Evolutionary conservation across 352 stramenopile genomes (phyloP).

Genomic region (Globisporangium takayamanum): DNA sequence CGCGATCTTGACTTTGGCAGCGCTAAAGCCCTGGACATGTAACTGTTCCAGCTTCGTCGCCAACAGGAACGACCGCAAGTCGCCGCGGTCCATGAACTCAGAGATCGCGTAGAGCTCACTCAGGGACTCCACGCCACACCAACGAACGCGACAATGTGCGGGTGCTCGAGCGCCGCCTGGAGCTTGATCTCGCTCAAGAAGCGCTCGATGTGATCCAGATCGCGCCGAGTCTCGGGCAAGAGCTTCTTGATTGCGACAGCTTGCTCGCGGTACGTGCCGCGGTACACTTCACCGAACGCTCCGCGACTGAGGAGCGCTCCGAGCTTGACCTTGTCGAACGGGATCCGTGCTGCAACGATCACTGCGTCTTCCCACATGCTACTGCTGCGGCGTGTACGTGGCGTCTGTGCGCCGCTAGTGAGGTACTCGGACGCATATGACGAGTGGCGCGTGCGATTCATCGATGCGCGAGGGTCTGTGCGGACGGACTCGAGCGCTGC

Average conservation of each 20-base stretch:
- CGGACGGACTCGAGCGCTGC: conserved; percentile 4
- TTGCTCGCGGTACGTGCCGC: conserved; percentile 26
- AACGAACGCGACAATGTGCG: conserved; percentile 44
- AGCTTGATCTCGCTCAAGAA: conserved; percentile 41
- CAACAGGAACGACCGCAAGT: conserved; percentile 34
- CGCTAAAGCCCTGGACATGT: conserved; percentile 17
- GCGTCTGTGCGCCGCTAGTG: neutral
- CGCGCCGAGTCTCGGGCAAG: conserved; percentile 32
- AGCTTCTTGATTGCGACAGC: conserved; percentile 34
- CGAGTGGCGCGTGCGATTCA: conserved; percentile 7
- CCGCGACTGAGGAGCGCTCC: conserved; percentile 26
- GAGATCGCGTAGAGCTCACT: conserved; percentile 42
- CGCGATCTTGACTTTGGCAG: conserved; percentile 31
- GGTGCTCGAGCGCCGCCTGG: conserved; percentile 37
- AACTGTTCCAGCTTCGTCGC: conserved; percentile 10
- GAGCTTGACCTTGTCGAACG: conserved; percentile 29
- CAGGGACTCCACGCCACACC: conserved; percentile 47
- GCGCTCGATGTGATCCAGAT: conserved; percentile 27
- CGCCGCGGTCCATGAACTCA: conserved; percentile 52
- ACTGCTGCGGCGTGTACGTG: neutral
- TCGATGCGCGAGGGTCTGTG: neutral
- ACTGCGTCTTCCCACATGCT: conserved; percentile 31
- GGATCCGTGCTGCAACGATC: conserved; percentile 31
- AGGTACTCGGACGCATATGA: conserved; percentile 5
- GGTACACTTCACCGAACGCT: conserved; percentile 33